Conservation (phyloP, 2,329 filamentous ascomycete genomes). For the Decorospora gaudefroyi region DNA sequence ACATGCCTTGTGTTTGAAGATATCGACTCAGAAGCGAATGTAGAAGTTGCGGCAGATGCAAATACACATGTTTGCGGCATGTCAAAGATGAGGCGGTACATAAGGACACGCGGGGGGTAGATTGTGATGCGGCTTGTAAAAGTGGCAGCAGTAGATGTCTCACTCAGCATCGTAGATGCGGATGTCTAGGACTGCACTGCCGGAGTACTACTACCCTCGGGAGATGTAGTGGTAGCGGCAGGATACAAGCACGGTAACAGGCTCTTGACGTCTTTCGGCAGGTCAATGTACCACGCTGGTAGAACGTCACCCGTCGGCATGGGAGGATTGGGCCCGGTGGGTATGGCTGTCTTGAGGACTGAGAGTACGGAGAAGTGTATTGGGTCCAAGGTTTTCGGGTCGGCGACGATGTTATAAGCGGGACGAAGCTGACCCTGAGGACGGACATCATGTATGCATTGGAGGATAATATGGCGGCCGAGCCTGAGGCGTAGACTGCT, state of each 20-base stretch:
- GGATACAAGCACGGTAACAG: conserved; percentile 19
- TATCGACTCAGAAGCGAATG: too few species aligned
- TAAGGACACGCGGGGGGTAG: not conserved
- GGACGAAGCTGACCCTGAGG: too few species aligned
- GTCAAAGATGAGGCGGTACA: conserved; percentile 1
- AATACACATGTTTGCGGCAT: too few species aligned
- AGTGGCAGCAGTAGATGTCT: too few species aligned
- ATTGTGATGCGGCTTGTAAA: too few species aligned
- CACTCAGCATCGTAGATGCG: not conserved
- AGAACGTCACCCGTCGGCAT: conserved; percentile 11
- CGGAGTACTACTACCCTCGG: not conserved
- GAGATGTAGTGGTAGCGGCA: conserved; percentile 2
- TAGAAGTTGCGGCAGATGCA: too few species aligned
- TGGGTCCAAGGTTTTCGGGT: conserved; percentile 22
- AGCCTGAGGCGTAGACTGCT: too few species aligned
- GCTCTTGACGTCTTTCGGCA: conserved; percentile 20
- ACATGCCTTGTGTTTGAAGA: too few species aligned
- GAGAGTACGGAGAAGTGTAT: conserved; percentile 20
- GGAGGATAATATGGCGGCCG: too few species aligned
- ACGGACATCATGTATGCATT: too few species aligned
- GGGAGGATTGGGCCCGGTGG: conserved; percentile 5
- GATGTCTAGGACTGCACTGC: not conserved
- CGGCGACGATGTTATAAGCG: not conserved
- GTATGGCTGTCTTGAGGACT: conserved; percentile 23
- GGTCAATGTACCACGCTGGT: conserved; percentile 21